Evolutionary conservation across 495 filamentous ascomycete species (phyloP).

Genomic region (Lasiosphaeris hirsuta): DNA sequence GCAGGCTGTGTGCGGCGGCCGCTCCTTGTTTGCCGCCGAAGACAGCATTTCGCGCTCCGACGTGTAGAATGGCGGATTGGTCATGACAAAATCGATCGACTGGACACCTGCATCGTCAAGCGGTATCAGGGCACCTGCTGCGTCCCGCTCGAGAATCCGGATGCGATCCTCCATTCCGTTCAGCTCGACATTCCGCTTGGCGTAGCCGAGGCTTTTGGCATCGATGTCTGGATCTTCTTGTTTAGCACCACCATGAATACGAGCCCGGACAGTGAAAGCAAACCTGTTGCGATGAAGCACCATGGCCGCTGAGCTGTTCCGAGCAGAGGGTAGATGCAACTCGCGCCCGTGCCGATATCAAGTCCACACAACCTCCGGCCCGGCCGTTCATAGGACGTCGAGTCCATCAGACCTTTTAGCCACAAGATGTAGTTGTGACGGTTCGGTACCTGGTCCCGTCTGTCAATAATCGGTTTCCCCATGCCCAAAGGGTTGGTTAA

Average conservation of each 20-base stretch:
- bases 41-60: slow-evolving; percentile 65
- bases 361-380: slow-evolving; percentile 62
- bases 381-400: slow-evolving; percentile 56
- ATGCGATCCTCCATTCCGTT: slow-evolving; percentile 68
- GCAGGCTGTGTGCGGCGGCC: slow-evolving; percentile 71
- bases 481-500: not conserved
- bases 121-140: slow-evolving; percentile 58
- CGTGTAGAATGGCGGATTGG: slow-evolving; percentile 90
- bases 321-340: slow-evolving; percentile 85
- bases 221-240: slow-evolving; percentile 68
- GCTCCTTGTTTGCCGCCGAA: slow-evolving; percentile 61
- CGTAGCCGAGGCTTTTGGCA: slow-evolving; percentile 60
- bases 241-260: not conserved
- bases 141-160: slow-evolving; percentile 53
- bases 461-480: not conserved
- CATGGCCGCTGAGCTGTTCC: slow-evolving; percentile 70
- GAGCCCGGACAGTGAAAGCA: slow-evolving; percentile 8
- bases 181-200: slow-evolving; percentile 56
- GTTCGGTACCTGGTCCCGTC: slow-evolving; percentile 59
- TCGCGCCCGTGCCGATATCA: slow-evolving; percentile 90
- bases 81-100: slow-evolving; percentile 82
- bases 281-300: slow-evolving; percentile 71
- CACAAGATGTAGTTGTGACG: slow-evolving; percentile 88
- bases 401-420: slow-evolving; percentile 82
- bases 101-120: slow-evolving; percentile 52